Base-by-base conservation (phyloP, 768 basidiomycete genomes). In the Phaeolepiota aurea region DNA sequence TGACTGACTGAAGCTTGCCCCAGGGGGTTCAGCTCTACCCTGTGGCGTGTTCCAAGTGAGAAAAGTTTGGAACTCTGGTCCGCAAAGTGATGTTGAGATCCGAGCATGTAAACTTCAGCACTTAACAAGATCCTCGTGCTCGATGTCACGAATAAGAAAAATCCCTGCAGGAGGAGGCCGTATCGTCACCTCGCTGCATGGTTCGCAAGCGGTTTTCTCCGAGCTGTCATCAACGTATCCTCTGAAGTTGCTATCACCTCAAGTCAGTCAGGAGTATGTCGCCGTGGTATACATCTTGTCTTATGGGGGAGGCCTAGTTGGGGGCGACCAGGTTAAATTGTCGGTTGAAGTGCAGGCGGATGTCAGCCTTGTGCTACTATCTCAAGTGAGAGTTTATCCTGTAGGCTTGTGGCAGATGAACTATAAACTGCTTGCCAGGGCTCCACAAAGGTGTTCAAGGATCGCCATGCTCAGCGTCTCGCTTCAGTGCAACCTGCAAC, bases 381-480 rank as follows among this genome's bases (percentile, higher is more conserved):
- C 93, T 7, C 93, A 97, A 73, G 93, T 85, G 43, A 56, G 69
- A 56, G 22, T 19, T 40, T 32, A 21, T 22, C 3, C 30, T 14
- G 31, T 33, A 36, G 38, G 22, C 21, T 40, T 28, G 5, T 22
- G 9, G 16, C 31, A 30, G 10, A n/a, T 34, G 5, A 30, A 23
- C 32, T 38, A 37, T 20, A 35, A 20, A 32, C 14, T 32, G 14
- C 33, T 22, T 19, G 41, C 33, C 49, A 92, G 90, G 88, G 90
- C 21, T 88, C 85, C 3, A 98, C 93, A 7, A 98, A 98, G 58
- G 85, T 98, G 14, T 98, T 94, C 69, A 93, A 91, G 61, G 65
- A 69, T 14, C 77, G 91, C 16, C 59, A 68, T 5, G 79, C 76
- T n/a, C 67, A 69, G 44, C 70, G 79, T 25, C 65, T 71, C 20